These are phyloP conservation scores for Globisporangium splendens DNA, from an alignment of 352 stramenopile species.

Conservation along the genomic window DNA sequence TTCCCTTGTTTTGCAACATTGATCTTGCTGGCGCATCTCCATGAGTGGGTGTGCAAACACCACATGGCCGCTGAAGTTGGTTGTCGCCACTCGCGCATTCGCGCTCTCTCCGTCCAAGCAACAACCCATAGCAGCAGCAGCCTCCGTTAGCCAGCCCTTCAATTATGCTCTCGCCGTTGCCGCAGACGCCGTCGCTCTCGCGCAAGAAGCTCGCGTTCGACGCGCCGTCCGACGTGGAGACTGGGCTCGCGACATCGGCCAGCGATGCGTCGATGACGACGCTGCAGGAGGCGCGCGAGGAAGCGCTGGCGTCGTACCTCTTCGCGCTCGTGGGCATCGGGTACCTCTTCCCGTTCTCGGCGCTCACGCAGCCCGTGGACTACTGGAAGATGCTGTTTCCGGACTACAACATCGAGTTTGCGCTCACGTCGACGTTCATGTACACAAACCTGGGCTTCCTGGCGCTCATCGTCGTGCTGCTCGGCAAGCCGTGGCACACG, in stretches of 20 bases:
- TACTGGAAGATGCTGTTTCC: conserved; percentile 86
- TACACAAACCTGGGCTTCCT: conserved; percentile 79
- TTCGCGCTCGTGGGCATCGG: conserved; percentile 74
- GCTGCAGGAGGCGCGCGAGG: conserved; percentile 35
- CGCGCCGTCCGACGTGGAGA: conserved; percentile 3
- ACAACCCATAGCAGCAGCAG: neutral
- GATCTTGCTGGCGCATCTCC: no score
- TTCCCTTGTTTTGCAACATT: no score
- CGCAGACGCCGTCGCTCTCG: conserved; percentile 34
- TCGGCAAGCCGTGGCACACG: conserved; percentile 59
- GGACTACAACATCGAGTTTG: conserved; percentile 86
- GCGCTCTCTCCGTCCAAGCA: neutral
- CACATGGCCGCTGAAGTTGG: no score
- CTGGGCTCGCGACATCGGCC: neutral
- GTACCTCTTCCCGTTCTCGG: conserved; percentile 87
- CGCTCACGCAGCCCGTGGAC: conserved; percentile 86
- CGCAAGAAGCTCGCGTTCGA: conserved; percentile 36
- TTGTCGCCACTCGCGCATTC: neutral
- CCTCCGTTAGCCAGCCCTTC: no score
- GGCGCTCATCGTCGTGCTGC: conserved; percentile 59
- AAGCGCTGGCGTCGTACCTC: conserved; percentile 51
- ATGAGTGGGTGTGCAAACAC: no score
- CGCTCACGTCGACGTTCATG: conserved; percentile 81
- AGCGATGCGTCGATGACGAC: conserved; percentile 16
- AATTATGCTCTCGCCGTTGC: conserved; percentile 63